Percentiles rank a stretch among this genome's conserved stretches.
Conservation (phyloP, 495 filamentous ascomycete genomes). For the Aspergillus incahuasiensis region DNA sequence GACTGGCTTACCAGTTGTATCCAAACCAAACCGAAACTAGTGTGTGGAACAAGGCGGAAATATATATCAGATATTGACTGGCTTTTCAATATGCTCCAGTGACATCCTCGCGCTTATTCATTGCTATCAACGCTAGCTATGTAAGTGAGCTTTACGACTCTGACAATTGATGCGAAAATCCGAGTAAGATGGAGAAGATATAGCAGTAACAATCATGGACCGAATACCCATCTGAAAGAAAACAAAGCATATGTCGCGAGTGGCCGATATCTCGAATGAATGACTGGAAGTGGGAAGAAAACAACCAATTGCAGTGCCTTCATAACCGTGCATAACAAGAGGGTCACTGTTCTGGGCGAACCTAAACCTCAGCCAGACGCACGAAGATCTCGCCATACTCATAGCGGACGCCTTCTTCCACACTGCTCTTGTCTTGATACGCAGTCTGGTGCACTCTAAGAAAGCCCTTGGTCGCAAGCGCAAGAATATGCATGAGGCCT, state of each 20-base stretch:
- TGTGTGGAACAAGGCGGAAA: not conserved
- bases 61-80: not conserved
- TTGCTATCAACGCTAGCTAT: too few relatives aligned
- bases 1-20: not conserved
- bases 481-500: conserved; percentile 67
- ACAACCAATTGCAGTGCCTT: not conserved
- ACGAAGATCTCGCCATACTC: conserved; percentile 33
- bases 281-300: not conserved
- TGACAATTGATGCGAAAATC: not conserved
- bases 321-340: not conserved
- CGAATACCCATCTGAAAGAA: not conserved
- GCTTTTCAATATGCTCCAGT: not conserved
- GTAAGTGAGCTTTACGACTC: not conserved
- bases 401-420: conserved; percentile 21
- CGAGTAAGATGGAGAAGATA: not conserved
- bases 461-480: conserved; percentile 61
- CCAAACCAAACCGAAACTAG: not conserved
- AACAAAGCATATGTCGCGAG: not conserved
- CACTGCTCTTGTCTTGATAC: conserved; percentile 19
- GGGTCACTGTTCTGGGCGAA: too few relatives aligned
- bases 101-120: too few relatives aligned
- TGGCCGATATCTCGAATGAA: not conserved
- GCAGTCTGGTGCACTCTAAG: conserved; percentile 26
- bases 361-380: conserved; percentile 15
- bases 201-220: not conserved